Conservation (phyloP, 2,329 filamentous ascomycete species). For the Fusarium annulatum region DNA sequence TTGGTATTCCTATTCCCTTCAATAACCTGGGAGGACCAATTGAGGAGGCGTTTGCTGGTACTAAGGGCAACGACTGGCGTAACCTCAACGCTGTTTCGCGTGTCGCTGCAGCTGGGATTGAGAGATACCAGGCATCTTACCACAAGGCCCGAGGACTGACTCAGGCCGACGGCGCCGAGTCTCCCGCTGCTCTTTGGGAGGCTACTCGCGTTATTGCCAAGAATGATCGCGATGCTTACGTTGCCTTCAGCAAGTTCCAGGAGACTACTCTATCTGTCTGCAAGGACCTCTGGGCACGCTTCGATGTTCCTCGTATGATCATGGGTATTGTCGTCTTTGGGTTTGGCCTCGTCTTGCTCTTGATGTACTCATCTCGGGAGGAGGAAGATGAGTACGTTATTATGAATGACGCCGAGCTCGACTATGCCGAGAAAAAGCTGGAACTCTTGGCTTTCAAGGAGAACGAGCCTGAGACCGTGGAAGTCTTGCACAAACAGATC, state of each 20-base stretch:
- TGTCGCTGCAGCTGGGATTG: slow-evolving; percentile 84
- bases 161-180: slow-evolving; percentile 61
- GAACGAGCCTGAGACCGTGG: slow-evolving; percentile 55
- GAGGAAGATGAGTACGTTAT: slow-evolving; percentile 66
- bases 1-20: slow-evolving; percentile 93
- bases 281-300: slow-evolving; percentile 89
- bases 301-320: slow-evolving; percentile 88
- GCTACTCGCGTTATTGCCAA: slow-evolving; percentile 60
- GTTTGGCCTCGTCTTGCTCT: slow-evolving; percentile 73
- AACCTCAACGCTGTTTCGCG: slow-evolving; percentile 83
- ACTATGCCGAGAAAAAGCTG: slow-evolving; percentile 67
- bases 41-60: slow-evolving; percentile 88
- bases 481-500: slow-evolving; percentile 48
- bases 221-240: slow-evolving; percentile 56
- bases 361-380: slow-evolving; percentile 76
- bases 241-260: slow-evolving; percentile 79
- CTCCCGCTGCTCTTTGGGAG: slow-evolving; percentile 56
- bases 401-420: slow-evolving; percentile 67
- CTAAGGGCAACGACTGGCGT: slow-evolving; percentile 74
- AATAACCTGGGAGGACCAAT: slow-evolving; percentile 95
- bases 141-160: slow-evolving; percentile 76
- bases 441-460: slow-evolving; percentile 58
- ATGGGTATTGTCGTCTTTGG: slow-evolving; percentile 79
- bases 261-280: slow-evolving; percentile 81
- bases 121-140: slow-evolving; percentile 89